phyloP scores from a whole-genome alignment of 2,329 filamentous ascomycete genomes.

The Aspergillus sp. region DNA sequence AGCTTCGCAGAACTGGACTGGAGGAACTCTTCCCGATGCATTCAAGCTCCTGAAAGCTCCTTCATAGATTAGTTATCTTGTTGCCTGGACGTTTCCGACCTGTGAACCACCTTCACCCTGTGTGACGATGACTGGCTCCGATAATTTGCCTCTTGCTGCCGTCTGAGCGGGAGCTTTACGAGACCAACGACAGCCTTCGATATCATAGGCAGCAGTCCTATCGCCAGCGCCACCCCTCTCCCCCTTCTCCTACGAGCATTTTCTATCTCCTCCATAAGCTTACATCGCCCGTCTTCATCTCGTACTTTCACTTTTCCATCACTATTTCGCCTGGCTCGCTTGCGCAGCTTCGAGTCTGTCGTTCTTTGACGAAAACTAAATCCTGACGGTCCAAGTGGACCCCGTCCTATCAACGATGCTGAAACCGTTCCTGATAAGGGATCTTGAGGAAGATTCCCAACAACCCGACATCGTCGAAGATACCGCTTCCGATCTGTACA shows the following conservation, averaged over 20 bases:
- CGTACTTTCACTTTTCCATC: not conserved
- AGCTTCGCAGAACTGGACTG: not conserved
- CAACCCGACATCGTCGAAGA: constrained; percentile 18
- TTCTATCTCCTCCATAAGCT: not conserved
- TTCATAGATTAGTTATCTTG: constrained; percentile 7
- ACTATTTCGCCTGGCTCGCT: not conserved
- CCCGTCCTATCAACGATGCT: constrained; percentile 30
- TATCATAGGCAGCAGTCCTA: constrained; percentile 18
- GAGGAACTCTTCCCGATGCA: not conserved
- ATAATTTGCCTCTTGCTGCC: constrained; percentile 8
- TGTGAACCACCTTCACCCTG: not conserved
- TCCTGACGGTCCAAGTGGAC: constrained; percentile 5
- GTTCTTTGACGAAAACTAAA: not conserved
- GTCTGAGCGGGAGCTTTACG: constrained; percentile 6
- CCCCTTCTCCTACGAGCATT: not conserved
- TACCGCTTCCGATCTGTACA: constrained; percentile 6
- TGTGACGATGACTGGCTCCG: constrained; percentile 5
- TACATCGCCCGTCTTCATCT: not conserved
- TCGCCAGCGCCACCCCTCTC: constrained; percentile 7
- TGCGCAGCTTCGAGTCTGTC: not conserved
- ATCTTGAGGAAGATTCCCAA: constrained; percentile 28
- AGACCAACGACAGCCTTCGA: constrained; percentile 8
- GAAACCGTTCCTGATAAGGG: constrained; percentile 43
- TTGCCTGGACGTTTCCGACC: constrained; percentile 12
- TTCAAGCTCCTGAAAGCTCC: constrained; percentile 3